Base-by-base conservation (phyloP, 371 early-diverging fungal genomes). In the Apophysomyces sp. region DNA sequence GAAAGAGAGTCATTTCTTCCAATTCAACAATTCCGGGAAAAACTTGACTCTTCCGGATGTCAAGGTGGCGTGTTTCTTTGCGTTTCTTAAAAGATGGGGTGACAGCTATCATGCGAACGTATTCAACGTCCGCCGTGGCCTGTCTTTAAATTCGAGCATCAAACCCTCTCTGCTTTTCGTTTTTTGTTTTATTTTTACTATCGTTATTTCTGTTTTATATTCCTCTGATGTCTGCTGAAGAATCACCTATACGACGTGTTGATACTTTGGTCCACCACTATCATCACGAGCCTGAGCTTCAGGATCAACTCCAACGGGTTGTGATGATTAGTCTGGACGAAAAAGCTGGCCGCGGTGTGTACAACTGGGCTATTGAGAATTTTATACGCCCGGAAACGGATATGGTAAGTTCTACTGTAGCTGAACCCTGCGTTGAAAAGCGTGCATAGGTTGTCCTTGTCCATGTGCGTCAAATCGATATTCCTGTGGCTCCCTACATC, bases 321-420 rank as follows among this genome's bases (percentile, higher is more conserved):
- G 69, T 77, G 0, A 49, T 73, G 53, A 26, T 80, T 11, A 72
- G 76, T 8, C 49, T 80, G 27, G 81, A 80, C 26, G 65, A 69
- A 44, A 65, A 60, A 2, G 75, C 78, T 16, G 74, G 71, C 12
- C 67, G 74, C 15, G 61, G 57, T 32, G 49, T 76, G 3, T 69
- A 75, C 29, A 54, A 80, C 21, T 82, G 83, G 83, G 75, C 83
- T n/a, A 26, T 76, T 4, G 67, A 73, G 2, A 74, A 82, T 52
- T 78, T 80, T 66, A 69, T 82, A 36, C 58, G 31, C 8, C 74
- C 80, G 11, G 61, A 70, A 15, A 69, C 60, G 28, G 83, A 82
- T 56, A 32, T 80, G 37, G 80, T 81, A 65, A 34, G 16, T 12
- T 16, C 9, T 41, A 41, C 18, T 16, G 16, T 16, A n/a, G 6